phyloP scores from a whole-genome alignment of 148 eudicot species.

The Mesembryanthemum crystallinum region DNA sequence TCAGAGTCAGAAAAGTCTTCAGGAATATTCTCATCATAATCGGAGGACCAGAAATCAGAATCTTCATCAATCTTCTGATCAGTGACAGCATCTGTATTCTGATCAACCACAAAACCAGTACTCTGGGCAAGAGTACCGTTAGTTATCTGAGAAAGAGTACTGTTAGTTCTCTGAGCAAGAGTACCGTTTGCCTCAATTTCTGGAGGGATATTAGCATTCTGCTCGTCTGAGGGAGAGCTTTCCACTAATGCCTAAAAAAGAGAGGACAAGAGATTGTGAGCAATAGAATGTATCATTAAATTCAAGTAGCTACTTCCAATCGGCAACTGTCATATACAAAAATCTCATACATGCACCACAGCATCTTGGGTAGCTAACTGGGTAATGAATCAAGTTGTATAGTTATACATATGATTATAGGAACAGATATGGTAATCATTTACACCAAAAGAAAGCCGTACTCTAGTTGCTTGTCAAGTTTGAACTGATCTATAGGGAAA shows the following conservation, averaged over 20 bases:
- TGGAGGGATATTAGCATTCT: conserved; percentile 33
- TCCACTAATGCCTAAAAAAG: conserved; percentile 52
- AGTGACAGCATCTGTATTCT: conserved; percentile 35
- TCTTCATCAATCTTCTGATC: conserved; percentile 36
- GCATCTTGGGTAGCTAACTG: no score
- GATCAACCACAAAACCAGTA: no score
- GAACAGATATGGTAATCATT: neutral
- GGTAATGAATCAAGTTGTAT: no score
- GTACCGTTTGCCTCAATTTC: conserved; percentile 29
- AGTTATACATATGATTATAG: neutral
- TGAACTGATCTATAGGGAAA: neutral
- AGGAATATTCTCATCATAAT: conserved; percentile 45
- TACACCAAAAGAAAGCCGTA: neutral
- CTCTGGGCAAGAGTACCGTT: no score
- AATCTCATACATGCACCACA: neutral
- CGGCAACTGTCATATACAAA: neutral
- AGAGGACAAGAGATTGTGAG: conserved; percentile 5
- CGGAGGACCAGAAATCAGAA: conserved; percentile 63
- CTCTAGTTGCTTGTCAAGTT: neutral
- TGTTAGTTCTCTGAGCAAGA: conserved; percentile 31
- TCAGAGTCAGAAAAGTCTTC: conserved; percentile 57
- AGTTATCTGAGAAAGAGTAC: no score
- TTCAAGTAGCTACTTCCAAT: neutral
- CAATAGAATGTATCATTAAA: neutral
- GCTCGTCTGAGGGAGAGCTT: conserved; percentile 41